Percentiles rank a stretch among this genome's conserved stretches.
These are phyloP conservation scores for Ophiobolus disseminans DNA, from an alignment of 2,329 filamentous ascomycete species.

Conservation along the genomic window DNA sequence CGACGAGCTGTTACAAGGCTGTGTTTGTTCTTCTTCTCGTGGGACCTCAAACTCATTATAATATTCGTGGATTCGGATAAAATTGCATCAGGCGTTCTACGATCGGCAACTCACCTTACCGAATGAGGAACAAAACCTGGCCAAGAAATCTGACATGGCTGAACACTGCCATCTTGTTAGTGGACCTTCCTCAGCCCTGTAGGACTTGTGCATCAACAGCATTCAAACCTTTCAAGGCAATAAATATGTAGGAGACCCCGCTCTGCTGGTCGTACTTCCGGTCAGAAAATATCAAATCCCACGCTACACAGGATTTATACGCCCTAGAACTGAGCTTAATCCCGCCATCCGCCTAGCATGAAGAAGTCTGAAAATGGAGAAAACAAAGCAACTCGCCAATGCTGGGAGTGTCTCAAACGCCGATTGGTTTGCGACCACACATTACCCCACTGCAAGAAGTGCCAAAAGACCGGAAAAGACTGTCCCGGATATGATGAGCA, in stretches of 20 bases:
- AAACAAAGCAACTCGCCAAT: slow-evolving; percentile 36
- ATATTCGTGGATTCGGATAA: neutral
- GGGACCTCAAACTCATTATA: no score
- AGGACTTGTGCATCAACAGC: neutral
- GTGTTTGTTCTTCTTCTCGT: no score
- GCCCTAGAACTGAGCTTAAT: slow-evolving; percentile 2
- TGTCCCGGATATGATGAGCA: slow-evolving; percentile 43
- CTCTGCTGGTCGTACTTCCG: slow-evolving; percentile 3
- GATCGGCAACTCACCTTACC: no score
- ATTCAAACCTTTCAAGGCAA: slow-evolving; percentile 19
- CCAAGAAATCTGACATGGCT: slow-evolving; percentile 23
- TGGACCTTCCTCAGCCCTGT: neutral
- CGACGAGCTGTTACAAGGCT: no score
- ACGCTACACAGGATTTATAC: slow-evolving; percentile 2
- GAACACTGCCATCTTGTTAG: slow-evolving; percentile 5
- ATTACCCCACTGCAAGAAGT: slow-evolving; percentile 42
- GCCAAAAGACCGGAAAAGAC: slow-evolving; percentile 33
- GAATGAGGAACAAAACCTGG: slow-evolving; percentile 18
- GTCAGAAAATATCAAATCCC: slow-evolving; percentile 9
- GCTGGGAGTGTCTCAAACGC: slow-evolving; percentile 44
- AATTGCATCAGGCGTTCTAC: no score
- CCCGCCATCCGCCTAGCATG: slow-evolving; percentile 6
- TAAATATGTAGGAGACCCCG: slow-evolving; percentile 27
- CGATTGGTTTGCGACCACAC: slow-evolving; percentile 44
- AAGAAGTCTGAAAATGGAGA: slow-evolving; percentile 21